These are phyloP conservation scores for Hymenotorrendiella dingleyae DNA, from an alignment of 2,329 filamentous ascomycete genomes.

Conservation along the genomic window DNA sequence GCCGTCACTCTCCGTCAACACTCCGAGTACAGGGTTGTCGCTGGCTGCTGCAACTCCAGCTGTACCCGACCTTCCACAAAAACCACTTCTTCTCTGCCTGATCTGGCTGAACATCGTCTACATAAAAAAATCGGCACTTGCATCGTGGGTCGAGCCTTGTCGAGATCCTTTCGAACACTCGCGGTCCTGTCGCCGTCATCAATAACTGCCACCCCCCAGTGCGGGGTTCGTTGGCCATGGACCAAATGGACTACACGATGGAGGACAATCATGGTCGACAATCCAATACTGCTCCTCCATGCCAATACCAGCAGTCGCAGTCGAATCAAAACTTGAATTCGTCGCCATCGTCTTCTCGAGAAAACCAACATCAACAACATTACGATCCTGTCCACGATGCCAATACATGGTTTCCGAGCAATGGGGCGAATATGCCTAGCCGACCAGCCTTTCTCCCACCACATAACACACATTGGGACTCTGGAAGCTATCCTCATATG, in stretches of 20 bases:
- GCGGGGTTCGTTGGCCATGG: slow-evolving; percentile 17
- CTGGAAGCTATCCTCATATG: slow-evolving; percentile 3
- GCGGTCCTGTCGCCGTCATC: no score
- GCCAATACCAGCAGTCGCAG: slow-evolving; percentile 18
- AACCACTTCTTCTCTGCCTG: no score
- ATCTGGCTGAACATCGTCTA: no score
- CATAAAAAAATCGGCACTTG: no score
- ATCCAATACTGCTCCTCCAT: slow-evolving; percentile 9
- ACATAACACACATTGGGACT: slow-evolving; percentile 10
- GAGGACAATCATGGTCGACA: slow-evolving; percentile 11
- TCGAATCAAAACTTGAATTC: slow-evolving; percentile 5
- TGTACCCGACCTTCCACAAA: no score
- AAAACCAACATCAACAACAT: slow-evolving; percentile 19
- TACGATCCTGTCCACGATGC: slow-evolving; percentile 25
- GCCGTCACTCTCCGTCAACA: no score
- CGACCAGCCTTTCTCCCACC: slow-evolving; percentile 7
- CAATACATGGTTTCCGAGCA: slow-evolving; percentile 10
- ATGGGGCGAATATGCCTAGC: slow-evolving; percentile 9
- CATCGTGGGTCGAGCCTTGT: no score
- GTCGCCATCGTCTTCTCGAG: slow-evolving; percentile 12
- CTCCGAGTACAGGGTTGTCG: no score
- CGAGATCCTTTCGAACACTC: no score
- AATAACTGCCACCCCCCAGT: no score
- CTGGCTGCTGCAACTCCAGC: no score
- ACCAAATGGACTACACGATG: slow-evolving; percentile 25